These are phyloP conservation scores for Microcos paniculata DNA, from an alignment of 345 rosid species.

Conservation along the genomic window DNA sequence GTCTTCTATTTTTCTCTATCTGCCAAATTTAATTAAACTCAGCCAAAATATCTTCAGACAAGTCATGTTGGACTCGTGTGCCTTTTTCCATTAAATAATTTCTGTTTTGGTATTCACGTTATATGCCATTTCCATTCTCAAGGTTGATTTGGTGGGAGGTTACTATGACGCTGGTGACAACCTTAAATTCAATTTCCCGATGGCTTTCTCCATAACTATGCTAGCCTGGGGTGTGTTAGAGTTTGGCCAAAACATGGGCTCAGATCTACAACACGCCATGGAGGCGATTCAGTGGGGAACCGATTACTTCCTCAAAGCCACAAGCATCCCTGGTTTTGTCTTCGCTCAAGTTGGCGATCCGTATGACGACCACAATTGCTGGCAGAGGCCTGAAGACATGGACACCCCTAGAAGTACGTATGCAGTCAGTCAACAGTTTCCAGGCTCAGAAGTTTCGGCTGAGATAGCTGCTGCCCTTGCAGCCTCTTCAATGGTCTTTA, in stretches of 20 bases:
- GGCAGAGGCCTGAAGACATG: conserved; percentile 99
- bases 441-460: conserved; percentile 82
- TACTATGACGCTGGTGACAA: conserved; percentile 97
- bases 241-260: conserved; percentile 51
- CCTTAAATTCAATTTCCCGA: conserved; percentile 80
- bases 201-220: conserved; percentile 85
- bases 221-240: conserved; percentile 76
- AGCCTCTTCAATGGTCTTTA: conserved; percentile 70
- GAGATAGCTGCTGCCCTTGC: conserved; percentile 94
- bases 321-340: conserved; percentile 51
- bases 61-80: too few relatives aligned
- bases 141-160: conserved; percentile 88
- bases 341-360: conserved; percentile 65
- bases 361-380: conserved; percentile 62
- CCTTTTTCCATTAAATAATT: too few relatives aligned
- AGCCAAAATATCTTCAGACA: too few relatives aligned
- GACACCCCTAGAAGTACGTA: conserved; percentile 72
- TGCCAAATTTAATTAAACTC: too few relatives aligned
- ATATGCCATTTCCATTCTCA: conserved; percentile 19
- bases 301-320: conserved; percentile 77
- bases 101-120: background rate
- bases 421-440: conserved; percentile 47
- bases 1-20: background rate
- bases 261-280: conserved; percentile 38
- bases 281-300: conserved; percentile 77